These are phyloP conservation scores for Hemileccinum rubropunctum DNA, from an alignment of 768 basidiomycete species.

Conservation along the genomic window DNA sequence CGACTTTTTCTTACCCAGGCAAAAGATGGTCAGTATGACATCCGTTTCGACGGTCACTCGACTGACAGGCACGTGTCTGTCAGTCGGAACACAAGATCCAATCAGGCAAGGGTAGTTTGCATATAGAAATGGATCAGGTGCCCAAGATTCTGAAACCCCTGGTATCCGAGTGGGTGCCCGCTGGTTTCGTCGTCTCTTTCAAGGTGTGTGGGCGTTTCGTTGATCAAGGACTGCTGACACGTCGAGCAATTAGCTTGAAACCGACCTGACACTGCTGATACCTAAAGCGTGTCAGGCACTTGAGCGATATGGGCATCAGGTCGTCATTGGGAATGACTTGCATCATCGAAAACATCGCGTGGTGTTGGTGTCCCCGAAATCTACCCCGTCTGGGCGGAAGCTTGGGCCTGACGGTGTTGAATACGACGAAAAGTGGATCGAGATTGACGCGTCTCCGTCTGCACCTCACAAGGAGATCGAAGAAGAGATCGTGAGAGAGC, in stretches of 20 bases:
- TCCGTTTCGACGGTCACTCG: neutral
- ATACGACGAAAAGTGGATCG: constrained; percentile 63
- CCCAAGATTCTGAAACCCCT: constrained; percentile 93
- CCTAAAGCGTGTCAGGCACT: constrained; percentile 89
- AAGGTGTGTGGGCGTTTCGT: constrained; percentile 55
- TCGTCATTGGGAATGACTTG: constrained; percentile 97
- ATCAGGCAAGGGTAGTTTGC: constrained; percentile 89
- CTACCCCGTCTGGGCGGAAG: constrained; percentile 12
- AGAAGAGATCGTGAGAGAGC: constrained; percentile 78
- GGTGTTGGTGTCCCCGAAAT: constrained; percentile 72
- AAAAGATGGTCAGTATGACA: constrained; percentile 70
- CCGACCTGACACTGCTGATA: constrained; percentile 75
- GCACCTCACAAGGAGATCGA: constrained; percentile 76
- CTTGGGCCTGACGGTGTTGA: constrained; percentile 19
- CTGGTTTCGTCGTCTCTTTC: constrained; percentile 94
- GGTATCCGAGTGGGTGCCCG: constrained; percentile 89
- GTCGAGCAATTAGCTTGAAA: constrained; percentile 71
- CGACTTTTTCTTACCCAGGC: constrained; percentile 93
- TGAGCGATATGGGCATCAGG: constrained; percentile 93
- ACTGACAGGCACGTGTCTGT: neutral
- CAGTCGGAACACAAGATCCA: constrained; percentile 99
- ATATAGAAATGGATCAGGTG: constrained; percentile 98
- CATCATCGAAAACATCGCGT: constrained; percentile 89
- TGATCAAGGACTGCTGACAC: constrained; percentile 4
- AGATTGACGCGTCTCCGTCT: constrained; percentile 46